A percentile compares a stretch with the other conserved stretches of the same genome.
phyloP scores from a whole-genome alignment of 1,284 basidiomycete species.

The Cutaneotrichosporon cutaneum region DNA sequence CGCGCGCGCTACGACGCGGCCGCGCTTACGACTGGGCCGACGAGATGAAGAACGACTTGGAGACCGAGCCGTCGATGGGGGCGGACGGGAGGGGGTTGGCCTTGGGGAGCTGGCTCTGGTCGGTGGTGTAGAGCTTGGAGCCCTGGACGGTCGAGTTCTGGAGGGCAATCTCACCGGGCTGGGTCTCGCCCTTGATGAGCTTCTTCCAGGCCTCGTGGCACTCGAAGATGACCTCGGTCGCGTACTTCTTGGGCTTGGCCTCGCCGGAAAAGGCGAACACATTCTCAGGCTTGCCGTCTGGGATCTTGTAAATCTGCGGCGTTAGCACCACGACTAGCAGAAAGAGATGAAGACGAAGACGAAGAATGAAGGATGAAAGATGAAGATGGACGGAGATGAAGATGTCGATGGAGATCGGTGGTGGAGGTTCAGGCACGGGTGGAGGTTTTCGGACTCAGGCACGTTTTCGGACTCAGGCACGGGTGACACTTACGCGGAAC shows the following conservation, averaged over 20 bases:
- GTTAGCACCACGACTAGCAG: constrained; percentile 52
- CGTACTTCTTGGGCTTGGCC: constrained; percentile 99
- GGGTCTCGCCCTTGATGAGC: constrained; percentile 74
- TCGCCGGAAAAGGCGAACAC: constrained; percentile 99
- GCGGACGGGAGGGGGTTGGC: constrained; percentile 80
- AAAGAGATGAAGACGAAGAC: no score
- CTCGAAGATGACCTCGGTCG: constrained; percentile 97
- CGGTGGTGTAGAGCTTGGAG: constrained; percentile 69
- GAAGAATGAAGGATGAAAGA: no score
- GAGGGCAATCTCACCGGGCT: constrained; percentile 69
- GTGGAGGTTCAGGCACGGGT: no score
- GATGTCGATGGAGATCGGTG: no score
- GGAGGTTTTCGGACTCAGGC: no score
- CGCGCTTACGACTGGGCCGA: constrained; percentile 66
- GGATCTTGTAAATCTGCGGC: constrained; percentile 73
- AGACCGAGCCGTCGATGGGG: constrained; percentile 75
- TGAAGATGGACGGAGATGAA: no score
- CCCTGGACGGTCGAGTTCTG: constrained; percentile 65
- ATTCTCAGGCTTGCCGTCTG: constrained; percentile 99
- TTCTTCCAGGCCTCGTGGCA: constrained; percentile 99
- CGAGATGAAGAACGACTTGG: constrained; percentile 60
- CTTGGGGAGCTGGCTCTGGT: constrained; percentile 64
- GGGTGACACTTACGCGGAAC: constrained; percentile 57
- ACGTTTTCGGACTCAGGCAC: no score
- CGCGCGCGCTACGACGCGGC: background rate